phyloP scores from a whole-genome alignment of 1,284 basidiomycete genomes.

The Leccinum solheimii region DNA sequence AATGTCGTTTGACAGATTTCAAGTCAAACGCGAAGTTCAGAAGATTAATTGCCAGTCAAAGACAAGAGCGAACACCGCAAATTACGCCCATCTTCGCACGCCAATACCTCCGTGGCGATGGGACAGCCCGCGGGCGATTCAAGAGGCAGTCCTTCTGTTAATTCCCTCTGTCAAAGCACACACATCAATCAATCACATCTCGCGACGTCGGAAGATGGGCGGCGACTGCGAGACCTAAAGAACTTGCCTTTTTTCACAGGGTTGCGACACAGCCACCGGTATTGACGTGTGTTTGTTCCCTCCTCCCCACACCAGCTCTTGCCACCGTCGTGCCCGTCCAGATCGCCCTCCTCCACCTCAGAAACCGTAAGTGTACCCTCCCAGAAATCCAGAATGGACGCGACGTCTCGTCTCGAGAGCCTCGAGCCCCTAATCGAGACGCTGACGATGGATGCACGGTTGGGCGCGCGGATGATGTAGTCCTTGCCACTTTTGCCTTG shows the following conservation, averaged over 20 bases:
- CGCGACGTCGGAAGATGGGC: background rate
- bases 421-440: background rate
- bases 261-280: conserved; percentile 27
- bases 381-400: background rate
- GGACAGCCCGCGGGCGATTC: background rate
- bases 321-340: conserved; percentile 7
- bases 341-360: conserved; percentile 35
- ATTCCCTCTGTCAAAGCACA: background rate
- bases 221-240: background rate
- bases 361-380: conserved; percentile 40
- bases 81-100: conserved; percentile 20
- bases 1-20: background rate
- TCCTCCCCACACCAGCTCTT: background rate
- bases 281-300: conserved; percentile 30
- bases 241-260: background rate
- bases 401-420: background rate
- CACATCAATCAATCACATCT: background rate
- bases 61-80: background rate
- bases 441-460: conserved; percentile 35
- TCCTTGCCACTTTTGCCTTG: conserved; percentile 4
- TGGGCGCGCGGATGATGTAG: conserved; percentile 31
- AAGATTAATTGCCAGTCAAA: background rate
- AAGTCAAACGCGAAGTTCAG: conserved; percentile 4
- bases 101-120: background rate
- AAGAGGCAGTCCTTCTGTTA: background rate